These are phyloP conservation scores for Dothidotthia symphoricarpi DNA, from an alignment of 2,329 filamentous ascomycete species.

Conservation along the genomic window DNA sequence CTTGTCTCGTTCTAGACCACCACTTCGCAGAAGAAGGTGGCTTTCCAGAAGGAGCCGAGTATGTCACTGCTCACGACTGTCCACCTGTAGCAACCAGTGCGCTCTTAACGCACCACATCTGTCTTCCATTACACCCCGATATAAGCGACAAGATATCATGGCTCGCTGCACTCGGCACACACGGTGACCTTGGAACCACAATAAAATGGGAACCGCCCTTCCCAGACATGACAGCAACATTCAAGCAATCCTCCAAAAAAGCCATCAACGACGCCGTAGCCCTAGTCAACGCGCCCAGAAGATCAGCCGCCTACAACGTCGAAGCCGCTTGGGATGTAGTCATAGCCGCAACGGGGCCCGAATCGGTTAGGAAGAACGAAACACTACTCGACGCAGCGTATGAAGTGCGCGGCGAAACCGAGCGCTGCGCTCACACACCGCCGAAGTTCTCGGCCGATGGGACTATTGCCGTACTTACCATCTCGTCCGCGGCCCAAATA, in stretches of 20 bases:
- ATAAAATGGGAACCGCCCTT: conserved; percentile 67
- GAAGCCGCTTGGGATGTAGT: conserved; percentile 61
- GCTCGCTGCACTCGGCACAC: conserved; percentile 64
- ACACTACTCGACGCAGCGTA: conserved; percentile 55
- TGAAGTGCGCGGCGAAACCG: conserved; percentile 62
- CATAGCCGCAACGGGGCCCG: conserved; percentile 51
- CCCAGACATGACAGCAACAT: conserved; percentile 61
- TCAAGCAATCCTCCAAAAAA: conserved; percentile 63
- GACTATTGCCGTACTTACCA: conserved; percentile 62
- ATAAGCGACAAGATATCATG: conserved; percentile 56
- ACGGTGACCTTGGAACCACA: conserved; percentile 64
- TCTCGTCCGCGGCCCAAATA: conserved; percentile 60
- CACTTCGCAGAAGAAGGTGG: conserved; percentile 58
- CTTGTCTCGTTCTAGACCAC: conserved; percentile 63
- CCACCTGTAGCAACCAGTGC: conserved; percentile 66
- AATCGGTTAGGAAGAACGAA: conserved; percentile 51
- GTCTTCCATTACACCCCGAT: conserved; percentile 54
- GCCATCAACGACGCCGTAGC: conserved; percentile 62
- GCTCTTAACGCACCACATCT: conserved; percentile 64
- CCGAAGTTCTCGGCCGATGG: conserved; percentile 64
- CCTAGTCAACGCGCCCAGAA: conserved; percentile 63
- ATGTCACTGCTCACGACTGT: conserved; percentile 62
- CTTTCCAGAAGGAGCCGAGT: conserved; percentile 56
- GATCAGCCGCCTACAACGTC: conserved; percentile 62
- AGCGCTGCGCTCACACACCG: conserved; percentile 59